Percentiles rank a stretch among this genome's conserved stretches.
phyloP scores from a whole-genome alignment of 257 asterid genomes.

The Echites panduratus region DNA sequence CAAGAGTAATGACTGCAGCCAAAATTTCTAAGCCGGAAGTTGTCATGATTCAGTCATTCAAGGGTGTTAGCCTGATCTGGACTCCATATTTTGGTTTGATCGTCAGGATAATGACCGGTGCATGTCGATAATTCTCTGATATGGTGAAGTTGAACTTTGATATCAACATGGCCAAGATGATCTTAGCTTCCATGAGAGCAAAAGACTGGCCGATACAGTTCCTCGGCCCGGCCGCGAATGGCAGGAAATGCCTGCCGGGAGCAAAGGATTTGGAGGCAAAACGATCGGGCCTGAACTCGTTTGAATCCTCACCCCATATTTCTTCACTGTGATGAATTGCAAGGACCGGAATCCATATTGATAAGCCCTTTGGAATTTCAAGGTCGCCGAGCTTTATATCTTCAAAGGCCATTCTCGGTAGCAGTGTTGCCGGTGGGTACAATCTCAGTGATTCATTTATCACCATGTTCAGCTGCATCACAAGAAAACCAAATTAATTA shows the following conservation, averaged over 20 bases:
- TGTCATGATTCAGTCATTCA: conserved; percentile 15
- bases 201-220: conserved; percentile 82
- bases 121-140: conserved; percentile 78
- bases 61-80: conserved; percentile 58
- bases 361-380: conserved; percentile 75
- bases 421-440: conserved; percentile 82
- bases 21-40: not conserved
- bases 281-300: conserved; percentile 72
- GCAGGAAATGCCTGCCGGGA: conserved; percentile 66
- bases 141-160: conserved; percentile 59
- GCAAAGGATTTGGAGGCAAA: conserved; percentile 41
- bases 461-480: conserved; percentile 68
- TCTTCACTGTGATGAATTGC: conserved; percentile 79
- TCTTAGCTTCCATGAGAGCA: conserved; percentile 93
- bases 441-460: conserved; percentile 76
- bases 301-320: conserved; percentile 83
- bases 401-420: conserved; percentile 93
- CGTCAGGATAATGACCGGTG: conserved; percentile 68
- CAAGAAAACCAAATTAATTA: not conserved
- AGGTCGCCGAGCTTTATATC: conserved; percentile 76
- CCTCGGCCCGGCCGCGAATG: conserved; percentile 91
- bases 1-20: not conserved
- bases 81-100: conserved; percentile 91
- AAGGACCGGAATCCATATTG: conserved; percentile 86
- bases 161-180: conserved; percentile 79